Base-by-base conservation (phyloP, 2,329 filamentous ascomycete species). In the Arachnomyces sp. region DNA sequence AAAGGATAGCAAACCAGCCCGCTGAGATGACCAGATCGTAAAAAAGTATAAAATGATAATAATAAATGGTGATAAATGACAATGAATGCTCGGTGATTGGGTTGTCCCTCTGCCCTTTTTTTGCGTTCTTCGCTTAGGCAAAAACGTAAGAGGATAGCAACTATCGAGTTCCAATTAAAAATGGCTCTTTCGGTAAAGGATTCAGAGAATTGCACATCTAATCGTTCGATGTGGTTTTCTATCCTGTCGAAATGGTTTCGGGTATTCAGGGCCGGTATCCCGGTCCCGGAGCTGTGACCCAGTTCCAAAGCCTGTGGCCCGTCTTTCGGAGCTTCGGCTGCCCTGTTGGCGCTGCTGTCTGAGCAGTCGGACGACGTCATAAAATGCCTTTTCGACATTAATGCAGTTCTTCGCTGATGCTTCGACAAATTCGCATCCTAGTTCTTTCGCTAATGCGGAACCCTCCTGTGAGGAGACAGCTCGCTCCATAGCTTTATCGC, bases 311-410 rank as follows among this genome's bases (percentile, higher is more conserved):
- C 59, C 60, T 17, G 61, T 58, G 32, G 53, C 51, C 41, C 63
- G 57, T 41, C 60, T 57, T 43, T 65, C 62, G 35, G 59, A 54
- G 13, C 52, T 40, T 38, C 59, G 56, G 12, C 57, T 55, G 44
- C 60, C 58, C 47, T 66, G 63, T 50, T 86, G 81, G 55, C 86
- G 76, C 65, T 94, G 88, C 54, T 84, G 79, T 52, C 92, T 81
- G 49, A 98, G 71, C 62, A 92, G 85, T 51, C 92, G 74, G 40
- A 96, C 92, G 6, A 98, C 92, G 58, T 98, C 92, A 66, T 94
- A 96, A 59, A 98, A 96, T 25, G 88, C 90, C 72, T 94, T 96
- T 65, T 94, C 92, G 39, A 95, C 90, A 57, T 96, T 95, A 71
- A 95, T 88, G 68, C 89, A 94, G 62, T 94, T 95, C 71, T 95